A percentile compares a stretch with the other conserved stretches of the same genome.
Evolutionary conservation across 2,329 filamentous ascomycete species (phyloP).

Genomic region (Curvularia sp.): DNA sequence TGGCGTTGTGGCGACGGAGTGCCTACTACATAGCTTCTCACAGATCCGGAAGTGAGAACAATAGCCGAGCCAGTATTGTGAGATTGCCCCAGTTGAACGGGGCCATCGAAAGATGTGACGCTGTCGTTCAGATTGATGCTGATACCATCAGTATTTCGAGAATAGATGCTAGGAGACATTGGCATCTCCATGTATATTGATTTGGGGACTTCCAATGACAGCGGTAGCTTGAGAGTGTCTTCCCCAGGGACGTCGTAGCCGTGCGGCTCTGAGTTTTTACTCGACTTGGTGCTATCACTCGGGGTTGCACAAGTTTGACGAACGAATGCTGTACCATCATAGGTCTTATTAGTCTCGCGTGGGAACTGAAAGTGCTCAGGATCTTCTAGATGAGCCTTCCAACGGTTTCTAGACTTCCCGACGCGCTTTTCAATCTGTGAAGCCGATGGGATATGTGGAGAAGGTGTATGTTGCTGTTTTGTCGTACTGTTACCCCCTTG

Average conservation of each 20-base stretch:
- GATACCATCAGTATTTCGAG: slow-evolving; percentile 51
- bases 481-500: background rate
- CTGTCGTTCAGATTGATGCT: slow-evolving; percentile 48
- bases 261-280: background rate
- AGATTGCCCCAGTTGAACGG: slow-evolving; percentile 9
- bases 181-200: slow-evolving; percentile 34
- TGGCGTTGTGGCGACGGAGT: slow-evolving; percentile 36
- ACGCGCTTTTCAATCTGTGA: slow-evolving; percentile 51
- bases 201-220: slow-evolving; percentile 6
- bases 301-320: background rate
- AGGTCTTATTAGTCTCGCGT: slow-evolving; percentile 36
- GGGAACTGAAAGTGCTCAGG: slow-evolving; percentile 36
- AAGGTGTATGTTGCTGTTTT: background rate
- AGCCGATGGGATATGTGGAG: slow-evolving; percentile 41
- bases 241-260: background rate
- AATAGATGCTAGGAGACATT: slow-evolving; percentile 58
- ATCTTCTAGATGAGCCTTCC: slow-evolving; percentile 52
- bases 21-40: slow-evolving; percentile 53
- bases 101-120: slow-evolving; percentile 35
- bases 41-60: slow-evolving; percentile 53
- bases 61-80: slow-evolving; percentile 49
- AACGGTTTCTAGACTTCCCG: slow-evolving; percentile 50
- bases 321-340: slow-evolving; percentile 20
- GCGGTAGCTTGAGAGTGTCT: background rate
- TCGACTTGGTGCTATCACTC: background rate